Evolutionary conservation across 768 basidiomycete genomes (phyloP), one percentile per base, ranked within the genome.

Genomic region (Russula griseocarnosa): DNA sequence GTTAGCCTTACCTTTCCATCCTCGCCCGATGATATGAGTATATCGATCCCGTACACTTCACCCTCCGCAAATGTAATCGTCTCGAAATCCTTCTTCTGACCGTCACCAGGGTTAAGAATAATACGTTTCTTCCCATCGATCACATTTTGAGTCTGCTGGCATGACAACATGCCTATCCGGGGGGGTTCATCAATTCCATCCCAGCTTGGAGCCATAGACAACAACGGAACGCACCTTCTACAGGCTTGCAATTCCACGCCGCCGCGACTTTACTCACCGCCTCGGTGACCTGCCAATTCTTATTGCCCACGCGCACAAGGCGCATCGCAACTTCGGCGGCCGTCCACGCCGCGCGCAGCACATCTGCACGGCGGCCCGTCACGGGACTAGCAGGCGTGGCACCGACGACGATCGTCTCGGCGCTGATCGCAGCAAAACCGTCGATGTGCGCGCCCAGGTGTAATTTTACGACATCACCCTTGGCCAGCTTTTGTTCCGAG

Each of bases 381-480:
- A 88, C 89, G 24, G 92, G 93, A 62, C 81, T 79, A 60, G 83
- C 78, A 26, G 81, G 76, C 60, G 85, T 86, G 42, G 92, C 88
- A 46, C 94, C 92, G 36, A 98, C 84, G 64, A 97, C 85, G 71
- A 98, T 76, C 58, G 96, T 98, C 76, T 99, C 97, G 38, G 93
- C 97, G 72, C 85, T 86, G 74, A 97, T 86, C 59, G 93, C 86
- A 22, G 95, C 94, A 76, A 91, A 98, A 61, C 97, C 97, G 74
- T 98, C 96, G 76, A 99, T 94, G 73, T 99, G 97, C 22, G 95
- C 94, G 52, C 97, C 97, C 65, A 98, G 81, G 75, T 95, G 92
- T 67, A 99, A 78, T 78, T 98, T 98, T 69, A 98, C 96, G 62
- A 99, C 86, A 74, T 99, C 97, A 65, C 86, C 86, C 67, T 93